Conservation (phyloP, 2,329 filamentous ascomycete species). For the Exophiala sideris region DNA sequence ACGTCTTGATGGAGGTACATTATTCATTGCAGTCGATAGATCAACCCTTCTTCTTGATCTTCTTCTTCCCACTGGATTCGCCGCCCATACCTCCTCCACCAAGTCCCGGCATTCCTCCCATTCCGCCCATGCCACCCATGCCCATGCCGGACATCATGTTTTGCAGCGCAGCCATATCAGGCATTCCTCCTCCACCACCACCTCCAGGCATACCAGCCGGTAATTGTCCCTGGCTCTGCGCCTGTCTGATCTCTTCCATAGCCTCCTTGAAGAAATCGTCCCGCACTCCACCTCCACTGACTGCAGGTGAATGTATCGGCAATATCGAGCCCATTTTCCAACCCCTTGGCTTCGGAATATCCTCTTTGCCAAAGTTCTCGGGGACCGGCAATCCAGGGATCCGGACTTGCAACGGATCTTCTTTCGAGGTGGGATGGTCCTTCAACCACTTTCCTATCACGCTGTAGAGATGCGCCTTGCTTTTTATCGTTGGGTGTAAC, state of each 20-base stretch:
- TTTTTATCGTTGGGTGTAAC: slow-evolving; percentile 56
- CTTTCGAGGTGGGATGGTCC: slow-evolving; percentile 71
- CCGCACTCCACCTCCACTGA: slow-evolving; percentile 88
- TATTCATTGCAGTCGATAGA: neutral
- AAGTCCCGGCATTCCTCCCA: slow-evolving; percentile 12
- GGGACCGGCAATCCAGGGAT: slow-evolving; percentile 70
- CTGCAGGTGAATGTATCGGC: slow-evolving; percentile 81
- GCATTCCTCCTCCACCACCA: slow-evolving; percentile 30
- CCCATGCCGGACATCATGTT: slow-evolving; percentile 23
- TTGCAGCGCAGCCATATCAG: slow-evolving; percentile 27
- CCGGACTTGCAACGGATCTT: slow-evolving; percentile 66
- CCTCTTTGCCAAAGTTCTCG: slow-evolving; percentile 65
- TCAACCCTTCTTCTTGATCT: slow-evolving; percentile 27
- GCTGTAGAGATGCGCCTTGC: slow-evolving; percentile 83
- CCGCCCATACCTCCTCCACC: slow-evolving; percentile 15
- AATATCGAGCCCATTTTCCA: slow-evolving; percentile 87
- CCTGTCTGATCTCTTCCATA: slow-evolving; percentile 82
- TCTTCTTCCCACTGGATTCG: slow-evolving; percentile 17
- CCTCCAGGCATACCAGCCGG: slow-evolving; percentile 47
- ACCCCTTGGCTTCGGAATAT: slow-evolving; percentile 74
- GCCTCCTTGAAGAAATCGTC: slow-evolving; percentile 96
- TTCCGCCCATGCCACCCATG: slow-evolving; percentile 25
- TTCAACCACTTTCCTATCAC: slow-evolving; percentile 74
- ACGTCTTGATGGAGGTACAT: no score
- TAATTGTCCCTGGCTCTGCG: slow-evolving; percentile 37